A percentile compares a stretch with the other conserved stretches of the same genome.
phyloP scores from a whole-genome alignment of 176 grass and related monocot genomes.

The Olyra latifolia region DNA sequence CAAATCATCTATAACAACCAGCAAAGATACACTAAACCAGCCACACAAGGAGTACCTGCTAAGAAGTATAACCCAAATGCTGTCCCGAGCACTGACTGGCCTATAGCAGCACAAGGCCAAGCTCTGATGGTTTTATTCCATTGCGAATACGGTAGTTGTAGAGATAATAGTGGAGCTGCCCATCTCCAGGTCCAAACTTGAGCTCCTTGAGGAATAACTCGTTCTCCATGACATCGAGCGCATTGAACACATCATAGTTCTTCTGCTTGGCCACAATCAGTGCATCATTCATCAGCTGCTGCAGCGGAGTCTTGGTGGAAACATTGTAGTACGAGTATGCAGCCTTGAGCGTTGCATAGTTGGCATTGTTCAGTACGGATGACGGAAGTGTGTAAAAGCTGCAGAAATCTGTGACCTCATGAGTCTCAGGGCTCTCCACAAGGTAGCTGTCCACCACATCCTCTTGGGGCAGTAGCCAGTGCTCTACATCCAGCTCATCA shows the following conservation, averaged over 20 bases:
- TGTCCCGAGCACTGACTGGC: background rate
- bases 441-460: constrained; percentile 94
- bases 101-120: constrained; percentile 94
- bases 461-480: constrained; percentile 86
- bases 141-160: constrained; percentile 83
- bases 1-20: constrained; percentile 31
- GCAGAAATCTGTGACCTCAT: constrained; percentile 96
- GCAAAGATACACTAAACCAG: constrained; percentile 25
- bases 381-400: constrained; percentile 96
- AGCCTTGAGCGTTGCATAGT: constrained; percentile 73
- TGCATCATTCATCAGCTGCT: constrained; percentile 93
- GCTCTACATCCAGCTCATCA: constrained; percentile 95
- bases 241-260: constrained; percentile 96
- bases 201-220: constrained; percentile 87
- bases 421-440: constrained; percentile 92
- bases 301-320: constrained; percentile 74
- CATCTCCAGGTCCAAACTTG: constrained; percentile 97
- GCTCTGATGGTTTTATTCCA: constrained; percentile 78
- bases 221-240: constrained; percentile 95
- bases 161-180: constrained; percentile 97
- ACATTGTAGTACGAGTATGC: constrained; percentile 98
- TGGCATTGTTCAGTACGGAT: constrained; percentile 90
- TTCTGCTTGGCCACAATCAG: constrained; percentile 93
- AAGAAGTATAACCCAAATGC: constrained; percentile 27
- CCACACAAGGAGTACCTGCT: constrained; percentile 33